A percentile compares a stretch with the other conserved stretches of the same genome.
Conservation (phyloP, 2,329 filamentous ascomycete species). For the Talaromyces sp. region DNA sequence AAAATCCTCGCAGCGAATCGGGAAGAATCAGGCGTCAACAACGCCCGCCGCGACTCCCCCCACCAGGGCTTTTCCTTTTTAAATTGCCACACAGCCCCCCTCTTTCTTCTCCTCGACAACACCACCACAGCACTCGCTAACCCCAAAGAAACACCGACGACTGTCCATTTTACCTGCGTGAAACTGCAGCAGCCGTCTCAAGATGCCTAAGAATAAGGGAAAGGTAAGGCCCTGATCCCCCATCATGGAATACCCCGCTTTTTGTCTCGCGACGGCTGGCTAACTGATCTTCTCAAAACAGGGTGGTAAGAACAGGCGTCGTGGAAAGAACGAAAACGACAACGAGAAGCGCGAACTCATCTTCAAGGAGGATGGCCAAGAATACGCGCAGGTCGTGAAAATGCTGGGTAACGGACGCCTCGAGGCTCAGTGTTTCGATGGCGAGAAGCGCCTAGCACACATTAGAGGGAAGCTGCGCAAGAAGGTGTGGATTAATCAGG, state of each 20-base stretch:
- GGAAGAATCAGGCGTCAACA: constrained; percentile 11
- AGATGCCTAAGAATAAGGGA: constrained; percentile 99
- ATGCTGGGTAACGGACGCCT: constrained; percentile 95
- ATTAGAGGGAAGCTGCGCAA: constrained; percentile 96
- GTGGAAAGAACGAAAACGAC: constrained; percentile 99
- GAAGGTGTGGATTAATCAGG: constrained; percentile 99
- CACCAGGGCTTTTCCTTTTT: constrained; percentile 16
- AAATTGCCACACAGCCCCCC: constrained; percentile 19
- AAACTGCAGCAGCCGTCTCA: constrained; percentile 27
- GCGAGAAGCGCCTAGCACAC: constrained; percentile 76
- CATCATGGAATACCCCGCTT: constrained; percentile 16
- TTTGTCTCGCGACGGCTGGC: constrained; percentile 15
- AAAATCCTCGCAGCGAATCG: constrained; percentile 11
- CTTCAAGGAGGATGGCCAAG: constrained; percentile 98
- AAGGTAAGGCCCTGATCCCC: constrained; percentile 60
- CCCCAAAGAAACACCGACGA: neutral
- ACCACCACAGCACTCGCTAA: constrained; percentile 15
- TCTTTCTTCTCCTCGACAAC: constrained; percentile 15
- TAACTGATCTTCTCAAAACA: constrained; percentile 36
- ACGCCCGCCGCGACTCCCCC: neutral
- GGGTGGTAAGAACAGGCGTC: constrained; percentile 97
- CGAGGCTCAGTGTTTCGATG: constrained; percentile 92
- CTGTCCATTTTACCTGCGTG: neutral
- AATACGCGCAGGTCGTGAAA: constrained; percentile 84
- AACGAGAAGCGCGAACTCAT: constrained; percentile 98